Conservation (phyloP, 495 filamentous ascomycete species). For the Staphylotrichum longicolle region DNA sequence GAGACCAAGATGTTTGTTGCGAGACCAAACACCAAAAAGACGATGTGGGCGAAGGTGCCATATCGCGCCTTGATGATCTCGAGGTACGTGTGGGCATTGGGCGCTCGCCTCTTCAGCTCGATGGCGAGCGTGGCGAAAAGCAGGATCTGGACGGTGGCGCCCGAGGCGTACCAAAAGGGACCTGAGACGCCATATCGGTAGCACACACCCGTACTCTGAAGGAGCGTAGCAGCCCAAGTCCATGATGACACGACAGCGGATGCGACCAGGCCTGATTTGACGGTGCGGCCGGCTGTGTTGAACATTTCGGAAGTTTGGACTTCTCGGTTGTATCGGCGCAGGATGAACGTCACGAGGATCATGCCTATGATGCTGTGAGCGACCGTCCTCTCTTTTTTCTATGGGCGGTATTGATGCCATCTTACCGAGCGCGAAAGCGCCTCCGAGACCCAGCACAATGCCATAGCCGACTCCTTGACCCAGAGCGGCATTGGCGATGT, state of each 20-base stretch:
- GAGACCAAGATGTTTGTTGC: slow-evolving; percentile 84
- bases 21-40: slow-evolving; percentile 78
- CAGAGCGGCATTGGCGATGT: slow-evolving; percentile 51
- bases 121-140: slow-evolving; percentile 93
- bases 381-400: too few relatives aligned
- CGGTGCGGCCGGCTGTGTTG: slow-evolving; percentile 87
- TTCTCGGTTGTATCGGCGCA: slow-evolving; percentile 88
- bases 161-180: slow-evolving; percentile 82
- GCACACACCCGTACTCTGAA: slow-evolving; percentile 84
- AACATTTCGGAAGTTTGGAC: slow-evolving; percentile 98
- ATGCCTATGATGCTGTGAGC: slow-evolving; percentile 26
- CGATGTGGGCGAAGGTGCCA: slow-evolving; percentile 63
- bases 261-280: slow-evolving; percentile 92
- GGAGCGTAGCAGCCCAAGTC: slow-evolving; percentile 86
- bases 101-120: slow-evolving; percentile 82
- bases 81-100: slow-evolving; percentile 84
- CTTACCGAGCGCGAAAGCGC: slow-evolving; percentile 74
- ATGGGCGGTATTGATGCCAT: not conserved
- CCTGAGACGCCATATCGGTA: slow-evolving; percentile 92
- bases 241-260: slow-evolving; percentile 93
- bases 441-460: slow-evolving; percentile 74
- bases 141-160: slow-evolving; percentile 71
- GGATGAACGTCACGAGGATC: slow-evolving; percentile 70
- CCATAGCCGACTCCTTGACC: slow-evolving; percentile 76
- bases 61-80: slow-evolving; percentile 63